These are phyloP conservation scores for Talaromyces sp. DNA, from an alignment of 2,329 filamentous ascomycete genomes.

Conservation along the genomic window DNA sequence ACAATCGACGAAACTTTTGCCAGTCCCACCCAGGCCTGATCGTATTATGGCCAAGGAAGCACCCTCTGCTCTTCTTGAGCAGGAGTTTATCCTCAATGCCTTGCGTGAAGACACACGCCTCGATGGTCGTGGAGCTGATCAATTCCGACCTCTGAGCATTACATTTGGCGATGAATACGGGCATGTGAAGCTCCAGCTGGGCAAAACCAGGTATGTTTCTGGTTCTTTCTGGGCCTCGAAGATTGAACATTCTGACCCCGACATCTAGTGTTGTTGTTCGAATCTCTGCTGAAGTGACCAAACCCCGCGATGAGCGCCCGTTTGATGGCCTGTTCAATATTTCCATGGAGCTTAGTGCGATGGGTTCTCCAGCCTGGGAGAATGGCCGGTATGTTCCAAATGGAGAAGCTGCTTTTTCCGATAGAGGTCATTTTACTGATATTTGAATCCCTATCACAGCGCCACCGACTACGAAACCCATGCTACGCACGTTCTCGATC, in stretches of 20 bases:
- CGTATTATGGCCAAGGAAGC: constrained; percentile 83
- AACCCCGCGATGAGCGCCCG: constrained; percentile 82
- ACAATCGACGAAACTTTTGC: constrained; percentile 8
- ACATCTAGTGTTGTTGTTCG: constrained; percentile 72
- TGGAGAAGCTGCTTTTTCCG: background rate
- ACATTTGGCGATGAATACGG: constrained; percentile 90
- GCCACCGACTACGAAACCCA: constrained; percentile 83
- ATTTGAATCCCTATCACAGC: constrained; percentile 41
- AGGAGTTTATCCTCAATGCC: constrained; percentile 80
- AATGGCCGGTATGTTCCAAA: constrained; percentile 64
- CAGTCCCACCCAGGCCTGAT: background rate
- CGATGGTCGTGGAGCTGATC: constrained; percentile 79
- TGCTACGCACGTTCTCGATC: constrained; percentile 86
- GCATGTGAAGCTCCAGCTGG: constrained; percentile 80
- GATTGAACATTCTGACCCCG: constrained; percentile 18
- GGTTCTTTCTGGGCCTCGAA: background rate
- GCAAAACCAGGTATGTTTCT: constrained; percentile 78
- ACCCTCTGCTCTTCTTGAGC: constrained; percentile 87
- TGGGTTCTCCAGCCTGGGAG: constrained; percentile 89
- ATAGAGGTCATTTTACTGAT: background rate
- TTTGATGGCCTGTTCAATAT: constrained; percentile 97
- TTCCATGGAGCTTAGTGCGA: constrained; percentile 84
- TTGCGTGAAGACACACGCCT: constrained; percentile 78
- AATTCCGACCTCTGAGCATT: constrained; percentile 76
- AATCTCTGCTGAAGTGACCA: constrained; percentile 84